These are phyloP conservation scores for Insectozyma bohioensis DNA, from an alignment of 1,139 yeast species.

Conservation along the genomic window DNA sequence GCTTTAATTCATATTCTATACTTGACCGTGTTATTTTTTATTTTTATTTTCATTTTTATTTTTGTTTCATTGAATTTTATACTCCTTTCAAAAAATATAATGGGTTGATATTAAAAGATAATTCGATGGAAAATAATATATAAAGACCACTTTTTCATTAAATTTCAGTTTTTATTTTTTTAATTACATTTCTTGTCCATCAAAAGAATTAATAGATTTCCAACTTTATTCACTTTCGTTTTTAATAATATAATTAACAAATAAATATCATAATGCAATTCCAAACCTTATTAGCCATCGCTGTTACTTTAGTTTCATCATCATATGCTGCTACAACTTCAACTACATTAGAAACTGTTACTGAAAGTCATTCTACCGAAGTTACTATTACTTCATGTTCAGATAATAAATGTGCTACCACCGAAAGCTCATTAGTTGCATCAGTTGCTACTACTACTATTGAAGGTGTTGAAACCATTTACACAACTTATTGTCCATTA, in stretches of 20 bases:
- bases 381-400: constrained; percentile 46
- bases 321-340: constrained; percentile 20
- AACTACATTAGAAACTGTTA: constrained; percentile 27
- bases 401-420: constrained; percentile 32
- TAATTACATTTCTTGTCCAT: neutral
- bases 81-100: too few relatives aligned
- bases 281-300: constrained; percentile 27
- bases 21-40: too few relatives aligned
- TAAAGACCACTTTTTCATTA: too few relatives aligned
- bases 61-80: too few relatives aligned
- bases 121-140: too few relatives aligned
- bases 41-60: too few relatives aligned
- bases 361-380: constrained; percentile 33
- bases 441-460: constrained; percentile 42
- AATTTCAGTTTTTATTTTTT: too few relatives aligned
- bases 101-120: too few relatives aligned
- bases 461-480: constrained; percentile 41
- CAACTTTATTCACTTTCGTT: constrained; percentile 16
- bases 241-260: constrained; percentile 5
- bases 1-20: too few relatives aligned
- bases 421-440: constrained; percentile 22
- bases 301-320: constrained; percentile 29
- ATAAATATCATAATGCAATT: constrained; percentile 28
- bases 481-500: constrained; percentile 52
- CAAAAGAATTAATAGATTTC: constrained; percentile 4